These are phyloP conservation scores for Sclerotinia sclerotiorum DNA, from an alignment of 2,329 filamentous ascomycete species.

Conservation along the genomic window DNA sequence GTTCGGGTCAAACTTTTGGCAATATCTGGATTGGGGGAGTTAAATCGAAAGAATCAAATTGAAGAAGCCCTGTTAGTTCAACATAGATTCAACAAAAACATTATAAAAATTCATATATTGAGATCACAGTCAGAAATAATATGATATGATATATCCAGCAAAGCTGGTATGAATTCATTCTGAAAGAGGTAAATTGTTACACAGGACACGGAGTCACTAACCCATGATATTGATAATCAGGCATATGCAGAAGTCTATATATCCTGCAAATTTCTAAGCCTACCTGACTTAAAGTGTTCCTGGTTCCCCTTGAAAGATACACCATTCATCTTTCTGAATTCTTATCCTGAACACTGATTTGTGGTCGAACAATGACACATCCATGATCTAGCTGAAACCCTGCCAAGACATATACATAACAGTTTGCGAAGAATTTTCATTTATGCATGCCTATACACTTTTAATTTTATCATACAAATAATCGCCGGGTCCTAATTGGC, in stretches of 20 bases:
- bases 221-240: too few species aligned
- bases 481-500: constrained; percentile 8
- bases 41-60: too few species aligned
- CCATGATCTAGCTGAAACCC: neutral
- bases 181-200: too few species aligned
- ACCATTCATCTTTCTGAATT: neutral
- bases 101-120: neutral
- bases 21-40: too few species aligned
- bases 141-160: too few species aligned
- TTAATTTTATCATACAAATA: constrained; percentile 37
- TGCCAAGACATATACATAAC: neutral
- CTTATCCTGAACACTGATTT: neutral
- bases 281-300: neutral
- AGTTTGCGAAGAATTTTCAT: constrained; percentile 18
- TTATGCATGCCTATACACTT: constrained; percentile 31
- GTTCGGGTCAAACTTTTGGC: neutral
- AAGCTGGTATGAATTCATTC: too few species aligned
- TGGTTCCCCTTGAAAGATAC: neutral
- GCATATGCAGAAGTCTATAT: neutral
- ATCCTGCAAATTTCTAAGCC: neutral
- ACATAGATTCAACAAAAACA: neutral
- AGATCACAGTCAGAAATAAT: too few species aligned
- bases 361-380: neutral
- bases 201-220: too few species aligned
- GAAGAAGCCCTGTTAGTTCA: too few species aligned